These are phyloP conservation scores for Chlorella variabilis DNA, from an alignment of 163 green algal genomes.

Conservation along the genomic window DNA sequence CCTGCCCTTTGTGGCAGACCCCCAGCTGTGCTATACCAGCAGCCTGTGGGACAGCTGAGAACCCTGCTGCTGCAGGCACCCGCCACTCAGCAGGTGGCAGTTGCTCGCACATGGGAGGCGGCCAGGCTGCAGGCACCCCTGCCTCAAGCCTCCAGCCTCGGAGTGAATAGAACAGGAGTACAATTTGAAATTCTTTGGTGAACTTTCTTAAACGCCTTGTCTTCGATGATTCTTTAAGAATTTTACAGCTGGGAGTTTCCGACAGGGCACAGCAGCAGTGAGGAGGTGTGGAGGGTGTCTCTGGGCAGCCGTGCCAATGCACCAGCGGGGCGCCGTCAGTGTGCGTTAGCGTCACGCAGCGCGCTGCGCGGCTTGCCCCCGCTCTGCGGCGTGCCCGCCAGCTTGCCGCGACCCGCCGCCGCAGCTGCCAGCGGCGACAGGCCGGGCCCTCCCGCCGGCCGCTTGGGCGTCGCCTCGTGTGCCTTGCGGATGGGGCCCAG, in stretches of 20 bases:
- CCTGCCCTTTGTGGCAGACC: background rate
- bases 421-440: background rate
- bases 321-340: background rate
- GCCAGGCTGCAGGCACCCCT: no score
- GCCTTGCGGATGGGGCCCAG: conserved; percentile 33
- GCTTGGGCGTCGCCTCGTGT: background rate
- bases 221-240: no score
- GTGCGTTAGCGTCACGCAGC: background rate
- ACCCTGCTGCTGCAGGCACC: no score
- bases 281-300: no score
- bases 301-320: no score
- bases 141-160: no score
- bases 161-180: no score
- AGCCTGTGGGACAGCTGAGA: background rate
- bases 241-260: no score
- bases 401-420: background rate
- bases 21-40: background rate
- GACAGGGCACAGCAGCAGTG: no score
- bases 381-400: conserved; percentile 6
- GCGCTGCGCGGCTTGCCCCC: background rate
- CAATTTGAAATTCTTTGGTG: no score
- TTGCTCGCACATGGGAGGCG: no score
- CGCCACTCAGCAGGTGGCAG: background rate
- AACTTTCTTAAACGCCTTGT: no score
- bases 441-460: background rate